These are phyloP conservation scores for Aspergillus persii DNA, from an alignment of 2,329 filamentous ascomycete genomes.

Conservation along the genomic window DNA sequence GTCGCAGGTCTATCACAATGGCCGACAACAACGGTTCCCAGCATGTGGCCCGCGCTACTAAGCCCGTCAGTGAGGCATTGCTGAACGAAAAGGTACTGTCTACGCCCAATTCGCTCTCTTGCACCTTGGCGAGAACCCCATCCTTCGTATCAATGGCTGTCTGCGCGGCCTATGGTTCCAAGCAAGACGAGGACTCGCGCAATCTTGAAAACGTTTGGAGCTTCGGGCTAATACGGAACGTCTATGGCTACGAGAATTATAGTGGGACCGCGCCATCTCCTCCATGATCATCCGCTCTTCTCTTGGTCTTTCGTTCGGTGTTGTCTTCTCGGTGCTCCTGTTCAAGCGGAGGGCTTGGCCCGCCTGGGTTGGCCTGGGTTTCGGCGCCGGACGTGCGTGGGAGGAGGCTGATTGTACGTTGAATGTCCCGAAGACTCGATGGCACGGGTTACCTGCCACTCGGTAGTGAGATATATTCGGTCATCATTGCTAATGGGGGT, in stretches of 20 bases:
- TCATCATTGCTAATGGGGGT: constrained; percentile 11
- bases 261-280: constrained; percentile 99
- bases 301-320: constrained; percentile 92
- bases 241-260: constrained; percentile 11
- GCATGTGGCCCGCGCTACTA: constrained; percentile 65
- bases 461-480: background rate
- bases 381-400: constrained; percentile 93
- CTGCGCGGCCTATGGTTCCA: background rate
- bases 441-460: background rate
- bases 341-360: constrained; percentile 99
- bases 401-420: constrained; percentile 90
- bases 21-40: constrained; percentile 55
- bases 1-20: constrained; percentile 45
- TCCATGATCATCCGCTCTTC: constrained; percentile 96
- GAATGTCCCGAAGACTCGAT: constrained; percentile 3
- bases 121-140: background rate
- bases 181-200: background rate
- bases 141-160: background rate
- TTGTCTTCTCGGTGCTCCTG: constrained; percentile 96
- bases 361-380: constrained; percentile 89
- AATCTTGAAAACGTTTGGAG: background rate
- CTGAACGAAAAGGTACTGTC: constrained; percentile 91
- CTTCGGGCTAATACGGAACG: constrained; percentile 17
- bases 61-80: constrained; percentile 93
- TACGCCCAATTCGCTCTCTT: background rate